Evolutionary conservation across 345 rosid species (phyloP).

Genomic region (Mangifera indica): DNA sequence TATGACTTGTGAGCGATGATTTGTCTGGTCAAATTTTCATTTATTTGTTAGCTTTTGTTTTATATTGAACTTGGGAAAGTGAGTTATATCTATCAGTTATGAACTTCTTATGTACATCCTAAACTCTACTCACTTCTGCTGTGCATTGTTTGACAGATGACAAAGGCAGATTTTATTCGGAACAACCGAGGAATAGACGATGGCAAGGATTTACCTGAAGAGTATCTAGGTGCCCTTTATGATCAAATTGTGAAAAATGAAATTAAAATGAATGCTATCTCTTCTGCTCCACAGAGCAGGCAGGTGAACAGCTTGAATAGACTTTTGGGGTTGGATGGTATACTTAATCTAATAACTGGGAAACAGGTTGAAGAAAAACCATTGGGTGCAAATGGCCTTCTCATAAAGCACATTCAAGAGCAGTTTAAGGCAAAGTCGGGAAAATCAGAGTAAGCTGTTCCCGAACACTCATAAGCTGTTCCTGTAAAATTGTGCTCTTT

Average conservation of each 20-base stretch:
- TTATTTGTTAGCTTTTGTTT: background rate
- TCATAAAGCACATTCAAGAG: constrained; percentile 88
- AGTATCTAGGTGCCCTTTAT: constrained; percentile 74
- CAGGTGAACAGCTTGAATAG: constrained; percentile 85
- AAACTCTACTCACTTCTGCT: constrained; percentile 31
- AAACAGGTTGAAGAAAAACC: constrained; percentile 89
- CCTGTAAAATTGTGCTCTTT: background rate
- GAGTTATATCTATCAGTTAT: background rate
- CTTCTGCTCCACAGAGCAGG: constrained; percentile 76
- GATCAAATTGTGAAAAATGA: constrained; percentile 88
- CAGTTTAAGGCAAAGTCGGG: constrained; percentile 89
- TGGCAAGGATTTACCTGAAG: constrained; percentile 96
- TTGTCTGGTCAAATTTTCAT: background rate
- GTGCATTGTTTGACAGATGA: constrained; percentile 59
- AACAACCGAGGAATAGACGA: constrained; percentile 94
- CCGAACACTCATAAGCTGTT: too few species aligned
- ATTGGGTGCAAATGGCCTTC: constrained; percentile 92
- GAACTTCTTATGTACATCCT: constrained; percentile 11
- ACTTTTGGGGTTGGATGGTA: constrained; percentile 87
- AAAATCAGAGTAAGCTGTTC: constrained; percentile 78
- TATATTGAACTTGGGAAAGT: background rate
- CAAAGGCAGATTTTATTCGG: constrained; percentile 78
- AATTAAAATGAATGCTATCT: constrained; percentile 85
- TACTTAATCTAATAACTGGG: constrained; percentile 81
- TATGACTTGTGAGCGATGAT: constrained; percentile 5